Percentiles rank a stretch among this genome's conserved stretches.
Conservation (phyloP, 768 basidiomycete genomes). For the Gelatoporia subvermispora region DNA sequence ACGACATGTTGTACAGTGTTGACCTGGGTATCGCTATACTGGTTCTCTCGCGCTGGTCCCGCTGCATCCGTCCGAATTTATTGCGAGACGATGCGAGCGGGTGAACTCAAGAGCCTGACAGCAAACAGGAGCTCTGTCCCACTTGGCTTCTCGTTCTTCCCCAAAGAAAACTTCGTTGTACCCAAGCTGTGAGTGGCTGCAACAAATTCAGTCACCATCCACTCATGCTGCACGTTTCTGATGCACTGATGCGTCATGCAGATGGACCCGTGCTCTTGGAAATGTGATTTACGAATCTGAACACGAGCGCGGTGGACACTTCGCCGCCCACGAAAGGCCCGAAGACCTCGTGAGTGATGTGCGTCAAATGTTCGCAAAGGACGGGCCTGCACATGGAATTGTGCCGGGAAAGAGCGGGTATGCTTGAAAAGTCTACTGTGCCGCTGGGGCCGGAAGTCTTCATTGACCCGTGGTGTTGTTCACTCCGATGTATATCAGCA, state of each 20-base stretch:
- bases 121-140: constrained; percentile 15
- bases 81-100: constrained; percentile 35
- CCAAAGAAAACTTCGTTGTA: constrained; percentile 17
- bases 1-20: constrained; percentile 33
- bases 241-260: background rate
- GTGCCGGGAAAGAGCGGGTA: too few relatives aligned
- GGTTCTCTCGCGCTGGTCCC: constrained; percentile 55
- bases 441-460: too few relatives aligned
- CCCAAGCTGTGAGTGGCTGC: constrained; percentile 17
- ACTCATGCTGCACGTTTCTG: too few relatives aligned
- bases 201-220: background rate
- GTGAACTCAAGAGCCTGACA: background rate
- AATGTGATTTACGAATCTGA: constrained; percentile 22
- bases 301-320: constrained; percentile 24
- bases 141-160: constrained; percentile 26
- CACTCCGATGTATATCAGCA: too few relatives aligned
- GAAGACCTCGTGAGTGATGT: constrained; percentile 21
- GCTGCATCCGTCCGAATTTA: constrained; percentile 56
- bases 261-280: constrained; percentile 18
- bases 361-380: constrained; percentile 24
- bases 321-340: constrained; percentile 25
- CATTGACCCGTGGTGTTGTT: too few relatives aligned
- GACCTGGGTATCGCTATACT: constrained; percentile 56
- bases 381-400: constrained; percentile 20
- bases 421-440: too few relatives aligned